A percentile compares a stretch with the other conserved stretches of the same genome.
phyloP scores from a whole-genome alignment of 371 early-diverging fungal species.

The Basidiobolus meristosporus region DNA sequence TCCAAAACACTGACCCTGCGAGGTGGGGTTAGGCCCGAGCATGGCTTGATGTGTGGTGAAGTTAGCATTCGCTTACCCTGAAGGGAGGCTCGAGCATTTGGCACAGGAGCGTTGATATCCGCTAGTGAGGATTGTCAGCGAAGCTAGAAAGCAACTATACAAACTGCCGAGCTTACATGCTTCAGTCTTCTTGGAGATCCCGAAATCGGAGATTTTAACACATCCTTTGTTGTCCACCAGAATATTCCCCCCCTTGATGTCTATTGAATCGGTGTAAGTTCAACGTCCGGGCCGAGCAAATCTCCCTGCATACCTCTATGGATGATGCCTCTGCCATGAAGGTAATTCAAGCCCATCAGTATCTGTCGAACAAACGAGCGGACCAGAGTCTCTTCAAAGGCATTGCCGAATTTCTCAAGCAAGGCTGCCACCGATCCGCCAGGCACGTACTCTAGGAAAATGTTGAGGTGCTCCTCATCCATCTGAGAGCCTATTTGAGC shows the following conservation, averaged over 20 bases:
- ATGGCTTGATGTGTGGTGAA: no score
- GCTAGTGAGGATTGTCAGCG: constrained; percentile 13
- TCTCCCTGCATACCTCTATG: constrained; percentile 34
- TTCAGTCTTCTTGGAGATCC: constrained; percentile 77
- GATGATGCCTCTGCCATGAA: constrained; percentile 89
- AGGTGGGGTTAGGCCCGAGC: no score
- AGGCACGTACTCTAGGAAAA: constrained; percentile 95
- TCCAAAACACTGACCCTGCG: constrained; percentile 65
- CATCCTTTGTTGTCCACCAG: constrained; percentile 81
- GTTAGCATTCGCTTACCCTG: constrained; percentile 25
- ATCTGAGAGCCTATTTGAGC: constrained; percentile 36
- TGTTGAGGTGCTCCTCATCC: constrained; percentile 65
- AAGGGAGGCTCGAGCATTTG: constrained; percentile 35
- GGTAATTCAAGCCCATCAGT: constrained; percentile 78
- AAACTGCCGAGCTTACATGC: not conserved
- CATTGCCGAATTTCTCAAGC: constrained; percentile 55
- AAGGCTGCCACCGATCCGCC: constrained; percentile 88
- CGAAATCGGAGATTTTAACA: constrained; percentile 98
- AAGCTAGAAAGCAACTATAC: not conserved
- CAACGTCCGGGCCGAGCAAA: no score
- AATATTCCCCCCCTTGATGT: constrained; percentile 91
- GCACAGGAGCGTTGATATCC: no score
- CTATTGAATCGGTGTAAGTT: constrained; percentile 7
- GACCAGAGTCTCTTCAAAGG: constrained; percentile 67
- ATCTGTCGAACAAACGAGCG: constrained; percentile 80